Conservation (phyloP, 2,329 filamentous ascomycete species). For the Botryotinia narcissicola region DNA sequence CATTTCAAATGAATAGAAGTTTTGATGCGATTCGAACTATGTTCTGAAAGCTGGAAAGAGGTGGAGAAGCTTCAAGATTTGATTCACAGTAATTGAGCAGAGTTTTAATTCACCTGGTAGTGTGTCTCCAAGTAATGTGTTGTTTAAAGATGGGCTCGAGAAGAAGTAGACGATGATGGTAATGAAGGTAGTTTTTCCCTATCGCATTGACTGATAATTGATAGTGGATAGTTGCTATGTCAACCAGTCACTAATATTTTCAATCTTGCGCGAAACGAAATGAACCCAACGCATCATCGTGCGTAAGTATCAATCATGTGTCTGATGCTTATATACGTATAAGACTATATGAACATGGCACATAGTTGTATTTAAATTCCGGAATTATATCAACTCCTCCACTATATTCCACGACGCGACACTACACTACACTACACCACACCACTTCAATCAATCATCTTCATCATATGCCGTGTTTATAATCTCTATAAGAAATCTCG, state of each 20-base stretch:
- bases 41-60: not conserved
- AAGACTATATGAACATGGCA: not conserved
- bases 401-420: not conserved
- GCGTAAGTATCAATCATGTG: not conserved
- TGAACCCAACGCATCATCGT: not conserved
- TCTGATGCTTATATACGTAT: not conserved
- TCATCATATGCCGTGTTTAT: not conserved
- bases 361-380: not conserved
- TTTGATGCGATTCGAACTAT: not conserved
- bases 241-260: conserved; percentile 12
- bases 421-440: not conserved
- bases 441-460: not conserved
- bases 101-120: not conserved
- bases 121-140: not conserved
- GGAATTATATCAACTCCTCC: not conserved
- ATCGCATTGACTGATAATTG: not conserved
- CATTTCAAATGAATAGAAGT: conserved; percentile 27
- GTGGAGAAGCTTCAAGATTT: not conserved
- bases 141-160: not conserved
- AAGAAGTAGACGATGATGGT: not conserved
- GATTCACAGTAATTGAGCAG: not conserved
- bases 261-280: not conserved
- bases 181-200: conserved; percentile 5
- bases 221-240: conserved; percentile 17
- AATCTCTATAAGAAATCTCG: not conserved